Percentiles rank a stretch among this genome's conserved stretches.
Evolutionary conservation across 495 filamentous ascomycete genomes (phyloP).

Genomic region (Aspergillus campestris): DNA sequence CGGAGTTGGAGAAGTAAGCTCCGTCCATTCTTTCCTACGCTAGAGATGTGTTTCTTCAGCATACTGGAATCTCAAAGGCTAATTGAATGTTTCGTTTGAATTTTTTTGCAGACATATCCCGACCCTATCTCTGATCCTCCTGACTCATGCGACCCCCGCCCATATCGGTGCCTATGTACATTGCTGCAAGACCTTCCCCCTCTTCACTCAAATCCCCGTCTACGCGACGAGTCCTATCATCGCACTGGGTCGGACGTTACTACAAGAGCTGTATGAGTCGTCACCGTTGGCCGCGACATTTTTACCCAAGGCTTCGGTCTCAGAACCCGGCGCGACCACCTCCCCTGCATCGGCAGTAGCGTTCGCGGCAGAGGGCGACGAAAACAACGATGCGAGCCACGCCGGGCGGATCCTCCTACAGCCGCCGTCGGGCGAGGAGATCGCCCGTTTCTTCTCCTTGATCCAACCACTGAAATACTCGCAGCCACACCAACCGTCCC

Average conservation of each 20-base stretch:
- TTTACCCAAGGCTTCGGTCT: conserved; percentile 58
- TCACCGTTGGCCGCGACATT: conserved; percentile 78
- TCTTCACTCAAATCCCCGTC: conserved; percentile 87
- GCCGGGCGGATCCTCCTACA: conserved; percentile 58
- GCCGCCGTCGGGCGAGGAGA: conserved; percentile 76
- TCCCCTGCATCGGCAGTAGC: conserved; percentile 29
- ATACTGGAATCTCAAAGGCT: conserved; percentile 1
- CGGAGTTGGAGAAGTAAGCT: conserved; percentile 78
- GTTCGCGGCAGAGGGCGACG: conserved; percentile 15
- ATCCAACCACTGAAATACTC: conserved; percentile 96
- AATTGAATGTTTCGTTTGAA: conserved; percentile 6
- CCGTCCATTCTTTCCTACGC: background rate
- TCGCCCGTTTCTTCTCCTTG: conserved; percentile 81
- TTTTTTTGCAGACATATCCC: conserved; percentile 59
- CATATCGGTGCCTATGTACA: conserved; percentile 93
- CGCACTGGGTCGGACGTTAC: conserved; percentile 78
- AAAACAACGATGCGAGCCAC: conserved; percentile 17
- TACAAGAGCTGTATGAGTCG: conserved; percentile 89
- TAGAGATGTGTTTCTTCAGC: background rate
- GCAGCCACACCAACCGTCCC: conserved; percentile 80
- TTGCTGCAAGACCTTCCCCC: conserved; percentile 92
- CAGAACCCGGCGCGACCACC: conserved; percentile 51
- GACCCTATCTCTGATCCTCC: conserved; percentile 85
- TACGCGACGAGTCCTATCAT: conserved; percentile 94
- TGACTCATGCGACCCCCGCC: conserved; percentile 84